A percentile compares a stretch with the other conserved stretches of the same genome.
phyloP scores from a whole-genome alignment of 2,329 filamentous ascomycete species.

The Trichoderma lentiforme region DNA sequence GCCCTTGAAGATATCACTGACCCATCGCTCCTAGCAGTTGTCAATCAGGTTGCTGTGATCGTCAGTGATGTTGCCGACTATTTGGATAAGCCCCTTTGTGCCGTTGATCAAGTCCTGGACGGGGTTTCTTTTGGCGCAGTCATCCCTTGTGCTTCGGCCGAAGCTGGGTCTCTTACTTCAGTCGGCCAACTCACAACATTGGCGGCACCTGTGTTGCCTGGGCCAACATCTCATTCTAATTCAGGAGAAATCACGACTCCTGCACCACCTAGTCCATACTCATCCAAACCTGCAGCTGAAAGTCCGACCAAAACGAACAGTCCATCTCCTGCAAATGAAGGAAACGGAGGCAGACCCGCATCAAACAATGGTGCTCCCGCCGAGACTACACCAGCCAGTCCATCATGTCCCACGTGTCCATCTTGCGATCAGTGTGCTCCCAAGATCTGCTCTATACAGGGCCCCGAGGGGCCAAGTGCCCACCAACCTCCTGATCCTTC shows the following conservation, averaged over 20 bases:
- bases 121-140: conserved; percentile 19
- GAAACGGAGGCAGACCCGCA: neutral
- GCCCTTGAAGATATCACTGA: conserved; percentile 3
- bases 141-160: conserved; percentile 21
- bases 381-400: neutral
- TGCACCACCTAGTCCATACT: neutral
- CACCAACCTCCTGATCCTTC: conserved; percentile 9
- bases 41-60: conserved; percentile 25
- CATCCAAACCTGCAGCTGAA: neutral
- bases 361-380: neutral
- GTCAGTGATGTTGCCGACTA: conserved; percentile 22
- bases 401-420: conserved; percentile 22
- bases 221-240: neutral
- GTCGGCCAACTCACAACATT: neutral
- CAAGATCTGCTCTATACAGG: neutral
- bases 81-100: conserved; percentile 23
- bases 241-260: neutral
- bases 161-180: neutral
- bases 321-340: neutral
- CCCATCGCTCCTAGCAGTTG: conserved; percentile 20
- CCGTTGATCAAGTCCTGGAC: conserved; percentile 18
- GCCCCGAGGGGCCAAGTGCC: neutral
- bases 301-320: neutral
- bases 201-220: neutral
- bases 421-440: conserved; percentile 20